Base-by-base conservation (phyloP, 345 rosid species). In the Linum tenue region DNA sequence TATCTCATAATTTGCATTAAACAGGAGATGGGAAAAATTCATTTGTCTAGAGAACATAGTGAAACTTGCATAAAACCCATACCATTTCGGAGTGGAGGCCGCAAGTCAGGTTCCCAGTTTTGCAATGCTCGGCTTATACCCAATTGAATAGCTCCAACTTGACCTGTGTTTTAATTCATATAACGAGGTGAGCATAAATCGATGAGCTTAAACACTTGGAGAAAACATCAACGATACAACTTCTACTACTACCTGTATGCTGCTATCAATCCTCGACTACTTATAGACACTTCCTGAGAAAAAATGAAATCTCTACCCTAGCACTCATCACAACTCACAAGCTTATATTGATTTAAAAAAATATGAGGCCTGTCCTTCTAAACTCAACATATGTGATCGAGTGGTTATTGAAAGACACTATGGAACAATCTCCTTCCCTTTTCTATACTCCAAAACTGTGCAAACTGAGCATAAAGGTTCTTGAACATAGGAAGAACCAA, bases 111-210 rank as follows among this genome's bases (percentile, higher is more conserved):
- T 81, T 92, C 98, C 92, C 91, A 92, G 76, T 80, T 86, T 73
- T 92, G 98, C 77, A 92, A 63, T 6, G 96, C 97, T 81, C 94
- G 84, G 77, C 98, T 86, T 76, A 90, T 81, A 42, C 98, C 97
- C 76, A 92, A 72, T 55, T 70, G 90, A 65, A 92, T 82, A 14
- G 98, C 98, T 77, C 95, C 98, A 40, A 92, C 95, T 88, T 92
- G 98, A 78, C 98, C 97, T 92, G 78, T 67, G 51, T 55, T 72
- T 44, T 70, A 63, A 15, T 58, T 39, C 2, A 2, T 16, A 51
- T 51, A 16, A 2, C 4, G 14, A 51, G 31, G 31, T 16, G n/a
- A 9, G 10, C 56, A 48, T 51, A 9, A 51, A 51, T 22, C 31
- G 31, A 22, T 22, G 31, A 22, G 31, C 31, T 22, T 22, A 22